Evolutionary conservation across 2,329 filamentous ascomycete species (phyloP).

Genomic region (Colletotrichum viniferum): DNA sequence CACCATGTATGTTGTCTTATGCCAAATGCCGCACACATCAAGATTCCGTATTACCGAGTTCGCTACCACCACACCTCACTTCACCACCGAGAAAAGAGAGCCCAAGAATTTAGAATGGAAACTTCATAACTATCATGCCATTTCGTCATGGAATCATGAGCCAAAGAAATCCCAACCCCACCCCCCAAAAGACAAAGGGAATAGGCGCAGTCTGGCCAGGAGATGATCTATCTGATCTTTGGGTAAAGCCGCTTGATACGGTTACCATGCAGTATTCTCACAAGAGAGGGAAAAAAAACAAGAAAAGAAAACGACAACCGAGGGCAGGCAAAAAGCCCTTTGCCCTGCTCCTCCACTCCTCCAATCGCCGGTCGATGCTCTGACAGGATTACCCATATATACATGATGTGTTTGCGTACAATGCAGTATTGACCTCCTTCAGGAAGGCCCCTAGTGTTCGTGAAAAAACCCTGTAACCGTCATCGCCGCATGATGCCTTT

Average conservation of each 20-base stretch:
- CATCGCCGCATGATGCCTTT: not conserved
- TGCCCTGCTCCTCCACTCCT: conserved; percentile 6
- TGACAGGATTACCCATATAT: conserved; percentile 20
- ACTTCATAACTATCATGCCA: conserved; percentile 26
- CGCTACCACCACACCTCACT: not conserved
- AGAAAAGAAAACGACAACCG: not conserved
- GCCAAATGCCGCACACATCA: not conserved
- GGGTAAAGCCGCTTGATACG: conserved; percentile 7
- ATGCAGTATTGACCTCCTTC: not conserved
- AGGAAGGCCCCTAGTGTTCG: not conserved
- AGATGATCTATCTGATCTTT: conserved; percentile 23
- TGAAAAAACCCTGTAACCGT: not conserved
- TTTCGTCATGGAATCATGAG: conserved; percentile 26
- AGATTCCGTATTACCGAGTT: not conserved
- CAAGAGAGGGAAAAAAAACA: not conserved
- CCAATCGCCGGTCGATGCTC: conserved; percentile 12
- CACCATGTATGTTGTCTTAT: not conserved
- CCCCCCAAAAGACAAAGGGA: conserved; percentile 12
- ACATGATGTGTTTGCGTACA: conserved; percentile 8
- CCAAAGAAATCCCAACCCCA: conserved; percentile 18
- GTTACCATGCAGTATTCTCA: conserved; percentile 16
- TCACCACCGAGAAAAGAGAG: not conserved
- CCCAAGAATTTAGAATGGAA: not conserved
- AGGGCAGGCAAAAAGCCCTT: not conserved
- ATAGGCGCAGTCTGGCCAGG: conserved; percentile 21